Percentiles rank a stretch among this genome's conserved stretches.
phyloP scores from a whole-genome alignment of 495 filamentous ascomycete genomes.

The Polyplosphaeria fusca region DNA sequence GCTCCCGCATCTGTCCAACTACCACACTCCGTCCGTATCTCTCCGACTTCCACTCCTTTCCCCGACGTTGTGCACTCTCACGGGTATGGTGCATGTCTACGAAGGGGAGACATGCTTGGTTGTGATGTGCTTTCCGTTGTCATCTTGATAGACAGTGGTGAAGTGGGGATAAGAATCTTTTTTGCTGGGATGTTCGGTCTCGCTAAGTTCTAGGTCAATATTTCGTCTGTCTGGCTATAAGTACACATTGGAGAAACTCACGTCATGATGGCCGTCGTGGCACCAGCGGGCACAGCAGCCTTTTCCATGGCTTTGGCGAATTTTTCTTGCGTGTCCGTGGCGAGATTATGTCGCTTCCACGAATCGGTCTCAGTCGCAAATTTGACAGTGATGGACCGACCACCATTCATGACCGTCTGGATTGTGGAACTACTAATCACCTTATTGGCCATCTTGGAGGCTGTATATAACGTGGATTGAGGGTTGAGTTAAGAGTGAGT shows the following conservation, averaged over 20 bases:
- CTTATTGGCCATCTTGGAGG: constrained; percentile 5
- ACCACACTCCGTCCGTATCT: neutral
- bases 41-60: neutral
- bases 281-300: constrained; percentile 2
- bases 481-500: neutral
- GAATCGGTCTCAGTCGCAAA: constrained; percentile 4
- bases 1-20: neutral
- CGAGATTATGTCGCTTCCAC: constrained; percentile 5
- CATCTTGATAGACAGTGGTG: constrained; percentile 3
- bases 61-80: constrained; percentile 2
- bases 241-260: constrained; percentile 1
- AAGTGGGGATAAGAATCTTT: constrained; percentile 7
- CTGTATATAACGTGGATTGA: constrained; percentile 6
- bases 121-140: constrained; percentile 4
- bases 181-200: constrained; percentile 2
- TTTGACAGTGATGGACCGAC: constrained; percentile 6
- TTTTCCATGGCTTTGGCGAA: constrained; percentile 7
- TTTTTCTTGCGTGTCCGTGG: constrained; percentile 3
- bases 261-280: constrained; percentile 4
- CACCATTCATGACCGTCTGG: constrained; percentile 1
- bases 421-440: constrained; percentile 5
- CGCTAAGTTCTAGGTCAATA: constrained; percentile 4
- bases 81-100: constrained; percentile 4
- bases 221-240: constrained; percentile 4
- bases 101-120: constrained; percentile 1